Base-by-base conservation (phyloP, 2,329 filamentous ascomycete genomes). In the Xylariaceae sp. region DNA sequence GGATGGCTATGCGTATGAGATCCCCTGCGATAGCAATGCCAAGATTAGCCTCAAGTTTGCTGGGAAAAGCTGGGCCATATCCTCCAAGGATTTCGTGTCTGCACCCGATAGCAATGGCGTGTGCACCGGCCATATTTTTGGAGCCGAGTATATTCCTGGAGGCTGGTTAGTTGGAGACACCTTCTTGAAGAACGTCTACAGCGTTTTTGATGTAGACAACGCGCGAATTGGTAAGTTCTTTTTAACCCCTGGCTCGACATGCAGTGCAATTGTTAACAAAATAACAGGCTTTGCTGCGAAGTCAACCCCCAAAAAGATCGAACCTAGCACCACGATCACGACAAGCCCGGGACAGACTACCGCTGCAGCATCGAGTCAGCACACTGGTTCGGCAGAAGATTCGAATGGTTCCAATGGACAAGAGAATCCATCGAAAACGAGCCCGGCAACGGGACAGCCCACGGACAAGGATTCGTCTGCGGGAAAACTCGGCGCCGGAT, bases 131-230 rank as follows among this genome's bases (percentile, higher is more conserved):
- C 92, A 89, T 67, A 83, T 96, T 41, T 87, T 91, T 56, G 89
- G 88, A 1, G 80, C 85, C 30, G 82, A 88, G 69, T 84, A 89
- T 11, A 86, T 90, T 51, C 75, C 79, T 0, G 79, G 77, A 66
- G 67, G 85, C 34, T 96, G 91, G 90, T 78, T 96, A n/a, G 74
- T 96, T 0, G 92, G 92, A 1, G 91, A 92, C 65, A 84, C 88
- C 0, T 96, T 96, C 67, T 75, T 96, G 62, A 96, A 95, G 77
- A 96, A 95, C 66, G 91, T 96, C 13, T 96, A 96, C 71, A 80
- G 85, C 1, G 87, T 94, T 23, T 96, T 95, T 71, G 92, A 96
- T 72, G 84, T 83, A 56, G 90, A 93, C 63, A 70, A 85, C 64
- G 74, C 73, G 49, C 82, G 81, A 55, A 83, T 92, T 64, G 88